Base-by-base conservation (phyloP, 768 basidiomycete species). In the Pilatotrama ljubarskyi region DNA sequence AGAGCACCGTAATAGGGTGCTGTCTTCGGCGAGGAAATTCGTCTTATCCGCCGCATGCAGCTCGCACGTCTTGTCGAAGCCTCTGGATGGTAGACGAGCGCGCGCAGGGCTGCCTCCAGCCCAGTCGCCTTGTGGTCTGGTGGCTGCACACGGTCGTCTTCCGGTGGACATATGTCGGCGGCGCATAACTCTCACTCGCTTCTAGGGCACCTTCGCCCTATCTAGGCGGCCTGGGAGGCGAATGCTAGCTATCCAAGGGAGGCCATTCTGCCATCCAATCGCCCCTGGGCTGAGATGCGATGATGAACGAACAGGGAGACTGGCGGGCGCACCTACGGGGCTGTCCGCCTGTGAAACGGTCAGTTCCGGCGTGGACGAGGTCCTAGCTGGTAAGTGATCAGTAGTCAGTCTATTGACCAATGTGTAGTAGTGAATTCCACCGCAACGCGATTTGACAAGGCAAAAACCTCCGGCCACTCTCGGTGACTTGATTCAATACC, bases 141-240 rank as follows among this genome's bases (percentile, higher is more conserved):
- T 42, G 51, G 41, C 51, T 41, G 51, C 51, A 40, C 40, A 53
- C 51, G 41, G 49, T 22, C 49, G 51, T 17, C 47, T 38, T 29
- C 55, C 47, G 55, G 47, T 57, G 61, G 61, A 53, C 51, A 52
- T 62, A 62, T 53, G 51, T 57, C 55, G 61, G 61, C 47, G 61
- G 55, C 61, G 61, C 55, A 58, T 35, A 57, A 58, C 46, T 53
- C 32, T 56, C 61, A 25, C 26, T 48, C 36, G 22, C 22, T 47
- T 53, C 20, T 17, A 25, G 61, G 53, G 54, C 51, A 35, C 15
- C 55, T 57, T 61, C 58, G 48, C 56, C 29, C 58, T 49, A 38
- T 53, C 46, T 38, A 44, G 29, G 43, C 41, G 51, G 51, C n/a
- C 13, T 47, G 26, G 36, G 43, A 13, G 41, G 24, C 44, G 51